Base-by-base conservation (phyloP, 148 eudicot species). In the Camellia granthamiana region DNA sequence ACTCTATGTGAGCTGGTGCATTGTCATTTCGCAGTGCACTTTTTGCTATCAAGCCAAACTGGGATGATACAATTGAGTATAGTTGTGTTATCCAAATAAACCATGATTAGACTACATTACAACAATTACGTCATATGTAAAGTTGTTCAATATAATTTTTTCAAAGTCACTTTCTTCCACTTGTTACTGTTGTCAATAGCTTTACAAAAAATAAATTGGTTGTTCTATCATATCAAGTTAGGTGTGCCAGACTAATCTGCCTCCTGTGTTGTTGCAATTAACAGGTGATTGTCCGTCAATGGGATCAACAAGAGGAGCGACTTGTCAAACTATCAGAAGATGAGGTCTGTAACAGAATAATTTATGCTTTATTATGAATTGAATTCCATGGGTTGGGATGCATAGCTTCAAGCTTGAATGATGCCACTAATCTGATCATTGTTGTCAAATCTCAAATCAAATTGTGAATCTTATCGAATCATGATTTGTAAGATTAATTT, bases 241-340 rank as follows among this genome's bases (percentile, higher is more conserved):
- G 70, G 42, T 65, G 14, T 41, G 30, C 71, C 46, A 5, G 58
- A 68, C 51, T 80, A 52, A 83, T 56, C 67, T 75, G 18, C 41
- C 56, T 84, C 75, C 79, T 76, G 60, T 79, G 42, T 51, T 76
- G 47, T 83, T 77, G 51, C n/a, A 16, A 42, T 82, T 78, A 66
- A 62, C 86, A 96, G 99, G 98, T 96, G 70, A 83, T 92, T 81
- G 91, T 92, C 81, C 88, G 94, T 61, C 92, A 83, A 84, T 96
- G 98, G 99, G 84, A 92, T 80, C 81, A 77, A 70, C 84, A 89
- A 59, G 92, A 93, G 77, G 99, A 96, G 85, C 85, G 92, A 70
- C 77, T 93, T 41, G 84, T 92, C 80, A 93, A 82, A 84, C 78
- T 93, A 43, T 76, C 88, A 30, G 98, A 88, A 79, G 99, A 93